Base-by-base conservation (phyloP, 1,139 yeast genomes). In the Zhuliangozyma blackwelliae region DNA sequence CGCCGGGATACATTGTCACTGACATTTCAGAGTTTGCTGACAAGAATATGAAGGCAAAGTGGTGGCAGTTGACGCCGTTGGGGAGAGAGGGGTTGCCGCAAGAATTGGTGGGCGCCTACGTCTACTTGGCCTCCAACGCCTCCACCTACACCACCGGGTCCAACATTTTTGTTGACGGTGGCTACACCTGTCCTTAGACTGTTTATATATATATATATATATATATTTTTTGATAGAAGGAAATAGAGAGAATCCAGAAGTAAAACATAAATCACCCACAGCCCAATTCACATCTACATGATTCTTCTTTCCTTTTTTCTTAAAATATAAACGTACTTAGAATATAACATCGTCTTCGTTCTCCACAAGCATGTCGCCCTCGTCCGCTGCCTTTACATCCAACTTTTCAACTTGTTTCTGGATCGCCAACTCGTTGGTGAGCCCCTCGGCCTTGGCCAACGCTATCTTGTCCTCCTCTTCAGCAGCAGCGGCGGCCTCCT, bases 141-240 rank as follows among this genome's bases (percentile, higher is more conserved):
- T 72, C 88, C 29, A 76, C 88, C 16, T 87, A 82, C 63, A 78
- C 94, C 39, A 87, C 94, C 10, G 96, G 95, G 47, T 77, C 83
- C 51, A 88, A 87, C 60, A 63, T 87, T 48, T 68, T 83, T 47
- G 95, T 87, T 39, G 96, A 87, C 53, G 96, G 96, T 50, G 96
- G 96, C 36, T 86, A 85, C 70, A 52, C 63, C 42, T 69, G 67
- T 32, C 70, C 72, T 48, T 64, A 57, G 39, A 26, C 25, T 16
- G 16, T 16, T 16, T n/a, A n/a, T n/a, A n/a, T n/a, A n/a, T n/a
- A n/a, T 21, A 8, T 13, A 28, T 16, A 31, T n/a, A 8, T n/a
- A n/a, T n/a, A n/a, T n/a, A n/a, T 31, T 31, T 26, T 32, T 20
- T 23, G 28, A 13, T 10, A 20, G 22, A 19, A 25, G 22, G 27